These are phyloP conservation scores for Trametes hirsuta DNA, from an alignment of 1,284 basidiomycete genomes.

Conservation along the genomic window DNA sequence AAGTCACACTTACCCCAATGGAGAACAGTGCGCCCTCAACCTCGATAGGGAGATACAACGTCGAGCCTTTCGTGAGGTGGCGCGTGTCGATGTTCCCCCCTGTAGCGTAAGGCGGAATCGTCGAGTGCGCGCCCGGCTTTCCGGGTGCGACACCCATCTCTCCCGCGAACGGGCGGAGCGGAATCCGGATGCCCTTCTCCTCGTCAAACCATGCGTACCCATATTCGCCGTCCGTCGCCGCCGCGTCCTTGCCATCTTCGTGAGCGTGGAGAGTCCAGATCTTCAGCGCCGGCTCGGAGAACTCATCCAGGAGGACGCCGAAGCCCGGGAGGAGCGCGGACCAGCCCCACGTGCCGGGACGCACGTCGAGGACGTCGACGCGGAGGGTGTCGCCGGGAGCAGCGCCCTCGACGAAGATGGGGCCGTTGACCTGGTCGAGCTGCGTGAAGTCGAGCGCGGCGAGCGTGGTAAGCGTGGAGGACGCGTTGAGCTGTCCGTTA, in stretches of 20 bases:
- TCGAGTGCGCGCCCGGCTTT: conserved; percentile 53
- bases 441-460: conserved; percentile 46
- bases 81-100: conserved; percentile 67
- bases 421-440: conserved; percentile 62
- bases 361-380: conserved; percentile 55
- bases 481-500: conserved; percentile 58
- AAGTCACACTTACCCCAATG: conserved; percentile 48
- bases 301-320: conserved; percentile 60
- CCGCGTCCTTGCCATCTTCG: conserved; percentile 20
- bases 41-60: conserved; percentile 59
- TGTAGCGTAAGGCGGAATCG: conserved; percentile 63
- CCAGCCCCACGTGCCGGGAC: conserved; percentile 64
- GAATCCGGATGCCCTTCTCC: conserved; percentile 48
- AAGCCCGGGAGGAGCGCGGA: conserved; percentile 61
- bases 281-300: conserved; percentile 51
- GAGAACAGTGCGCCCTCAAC: conserved; percentile 63
- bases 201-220: conserved; percentile 54
- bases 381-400: conserved; percentile 59
- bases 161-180: conserved; percentile 58
- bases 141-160: conserved; percentile 71
- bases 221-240: conserved; percentile 23
- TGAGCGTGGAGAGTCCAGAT: conserved; percentile 50
- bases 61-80: conserved; percentile 54
- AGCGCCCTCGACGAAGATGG: conserved; percentile 54
- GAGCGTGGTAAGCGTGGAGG: conserved; percentile 43